Evolutionary conservation across 1,284 basidiomycete genomes (phyloP).

Genomic region (Ustilago shanxiensis): DNA sequence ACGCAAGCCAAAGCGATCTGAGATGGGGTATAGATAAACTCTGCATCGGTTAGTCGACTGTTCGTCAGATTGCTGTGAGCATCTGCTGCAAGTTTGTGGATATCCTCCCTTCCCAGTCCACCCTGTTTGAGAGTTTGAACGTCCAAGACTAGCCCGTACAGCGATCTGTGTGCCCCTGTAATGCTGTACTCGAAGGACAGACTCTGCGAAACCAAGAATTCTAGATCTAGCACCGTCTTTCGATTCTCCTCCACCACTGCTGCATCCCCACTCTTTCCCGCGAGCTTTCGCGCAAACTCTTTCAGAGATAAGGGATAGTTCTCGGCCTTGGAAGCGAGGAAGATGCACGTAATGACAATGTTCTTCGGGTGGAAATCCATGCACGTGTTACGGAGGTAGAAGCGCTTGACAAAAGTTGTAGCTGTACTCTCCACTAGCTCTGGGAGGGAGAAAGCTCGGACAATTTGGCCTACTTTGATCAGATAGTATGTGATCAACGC

Average conservation of each 20-base stretch:
- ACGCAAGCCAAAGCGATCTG: conserved; percentile 92
- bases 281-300: conserved; percentile 76
- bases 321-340: conserved; percentile 95
- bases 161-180: conserved; percentile 87
- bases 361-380: conserved; percentile 99
- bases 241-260: conserved; percentile 76
- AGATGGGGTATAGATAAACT: conserved; percentile 89
- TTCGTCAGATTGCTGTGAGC: conserved; percentile 62
- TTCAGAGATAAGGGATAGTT: conserved; percentile 91
- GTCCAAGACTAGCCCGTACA: conserved; percentile 92
- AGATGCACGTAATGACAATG: conserved; percentile 89
- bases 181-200: conserved; percentile 92
- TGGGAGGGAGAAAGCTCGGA: conserved; percentile 85
- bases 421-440: conserved; percentile 94
- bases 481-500: conserved; percentile 90
- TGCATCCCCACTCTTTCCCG: conserved; percentile 75
- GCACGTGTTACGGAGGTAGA: conserved; percentile 96
- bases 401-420: conserved; percentile 90
- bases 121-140: conserved; percentile 76
- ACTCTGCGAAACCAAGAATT: conserved; percentile 94
- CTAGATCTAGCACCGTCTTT: conserved; percentile 87
- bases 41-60: conserved; percentile 88
- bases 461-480: conserved; percentile 85
- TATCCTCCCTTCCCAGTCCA: conserved; percentile 31
- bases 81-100: conserved; percentile 37